Base-by-base conservation (phyloP, 2,329 filamentous ascomycete genomes). In the Diaporthe ilicicola region DNA sequence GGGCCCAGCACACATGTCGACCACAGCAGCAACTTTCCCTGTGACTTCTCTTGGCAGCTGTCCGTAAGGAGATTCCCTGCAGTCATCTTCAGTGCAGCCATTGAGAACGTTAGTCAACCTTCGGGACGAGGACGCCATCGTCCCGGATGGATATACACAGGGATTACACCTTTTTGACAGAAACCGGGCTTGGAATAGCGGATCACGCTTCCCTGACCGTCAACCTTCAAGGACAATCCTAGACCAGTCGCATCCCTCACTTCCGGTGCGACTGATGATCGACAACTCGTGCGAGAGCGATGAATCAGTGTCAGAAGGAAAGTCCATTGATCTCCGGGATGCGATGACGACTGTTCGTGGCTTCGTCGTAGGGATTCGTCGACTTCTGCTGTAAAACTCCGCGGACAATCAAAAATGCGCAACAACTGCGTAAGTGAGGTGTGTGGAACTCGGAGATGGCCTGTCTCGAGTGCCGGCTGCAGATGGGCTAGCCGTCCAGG, bases 91-190 rank as follows among this genome's bases (percentile, higher is more conserved):
- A 46, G 48, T 34, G n/a, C 56, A 53, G 55, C 67, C 67, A 59
- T 22, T 59, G 51, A 44, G 42, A 42, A 50, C n/a, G 44, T 44
- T 56, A 22, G 48, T 70, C 53, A 50, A 59, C 53, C 51, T 24
- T 67, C 44, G 69, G 69, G 69, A 70, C 56, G 53, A 56, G 42
- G 46, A 42, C 42, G 61, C 69, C 62, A 61, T 37, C 64, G 55
- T 34, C 54, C 69, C 54, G 54, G 69, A 44, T 54, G 46, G 46
- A 54, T 54, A 53, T 34, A 15, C 44, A 37, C 69, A 68, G 55
- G 69, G 64, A 62, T 67, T 24, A 6, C 29, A 51, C 37, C 17
- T 34, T 61, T 50, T 29, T 53, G 62, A 59, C 34, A 37, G 69
- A 50, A 44, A 55, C 59, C 59, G 29, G 59, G 59, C 59, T 48